Percentiles rank a stretch among this genome's conserved stretches.
phyloP scores from a whole-genome alignment of 148 eudicot genomes.

The Gaultheria prostrata region DNA sequence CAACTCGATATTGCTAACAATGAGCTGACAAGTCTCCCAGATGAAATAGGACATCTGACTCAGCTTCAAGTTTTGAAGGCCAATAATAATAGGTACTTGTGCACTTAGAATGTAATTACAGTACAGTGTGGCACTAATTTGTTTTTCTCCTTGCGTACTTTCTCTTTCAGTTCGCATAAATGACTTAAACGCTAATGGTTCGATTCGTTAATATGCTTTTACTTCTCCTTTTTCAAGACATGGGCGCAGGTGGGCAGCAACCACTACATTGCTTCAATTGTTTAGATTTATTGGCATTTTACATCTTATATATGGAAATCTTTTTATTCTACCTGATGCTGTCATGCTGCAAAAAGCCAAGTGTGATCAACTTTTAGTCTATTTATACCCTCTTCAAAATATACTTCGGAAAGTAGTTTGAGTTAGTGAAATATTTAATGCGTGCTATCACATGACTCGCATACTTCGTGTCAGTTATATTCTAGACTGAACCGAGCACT shows the following conservation, averaged over 20 bases:
- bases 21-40: conserved; percentile 57
- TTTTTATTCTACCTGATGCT: not conserved
- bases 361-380: not conserved
- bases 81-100: conserved; percentile 63
- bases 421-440: not conserved
- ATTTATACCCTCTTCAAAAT: not conserved
- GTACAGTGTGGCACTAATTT: not conserved
- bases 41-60: conserved; percentile 59
- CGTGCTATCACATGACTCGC: not conserved
- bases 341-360: not conserved
- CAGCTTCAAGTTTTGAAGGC: conserved; percentile 64
- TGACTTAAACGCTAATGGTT: no score
- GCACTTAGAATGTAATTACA: not conserved
- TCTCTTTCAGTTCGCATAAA: no score
- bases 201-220: not conserved
- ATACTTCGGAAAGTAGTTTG: not conserved
- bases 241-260: not conserved
- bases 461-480: not conserved
- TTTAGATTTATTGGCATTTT: not conserved
- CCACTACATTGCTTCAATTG: not conserved
- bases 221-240: not conserved
- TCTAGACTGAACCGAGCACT: conserved; percentile 11
- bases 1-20: conserved; percentile 62
- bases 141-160: no score
- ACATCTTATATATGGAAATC: not conserved